phyloP scores from a whole-genome alignment of 305 asterid genomes.

The Rubia tinctorum region DNA sequence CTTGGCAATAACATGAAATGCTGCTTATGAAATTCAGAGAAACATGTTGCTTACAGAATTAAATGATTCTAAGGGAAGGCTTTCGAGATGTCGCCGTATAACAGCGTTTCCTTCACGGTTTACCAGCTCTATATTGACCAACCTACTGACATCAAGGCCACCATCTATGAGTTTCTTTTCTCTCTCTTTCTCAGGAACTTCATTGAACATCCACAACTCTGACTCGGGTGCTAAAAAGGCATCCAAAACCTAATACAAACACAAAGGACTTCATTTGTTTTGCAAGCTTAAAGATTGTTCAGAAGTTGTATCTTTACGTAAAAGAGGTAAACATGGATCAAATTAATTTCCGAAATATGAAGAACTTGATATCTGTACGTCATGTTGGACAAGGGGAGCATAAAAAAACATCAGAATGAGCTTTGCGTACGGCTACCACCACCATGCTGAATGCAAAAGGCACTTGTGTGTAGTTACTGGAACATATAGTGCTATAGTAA shows the following conservation, averaged over 20 bases:
- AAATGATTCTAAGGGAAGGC: slow-evolving; percentile 89
- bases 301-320: not conserved
- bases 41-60: slow-evolving; percentile 60
- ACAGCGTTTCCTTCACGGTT: slow-evolving; percentile 95
- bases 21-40: slow-evolving; percentile 10
- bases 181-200: slow-evolving; percentile 70
- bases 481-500: slow-evolving; percentile 38
- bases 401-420: slow-evolving; percentile 29
- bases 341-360: not conserved
- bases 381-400: slow-evolving; percentile 6
- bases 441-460: slow-evolving; percentile 29
- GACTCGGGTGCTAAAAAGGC: slow-evolving; percentile 83
- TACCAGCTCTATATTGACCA: slow-evolving; percentile 62
- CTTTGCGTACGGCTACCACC: slow-evolving; percentile 24
- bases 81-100: slow-evolving; percentile 84
- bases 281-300: not conserved
- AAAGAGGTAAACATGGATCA: not conserved
- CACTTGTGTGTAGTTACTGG: slow-evolving; percentile 31
- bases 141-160: slow-evolving; percentile 68
- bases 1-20: slow-evolving; percentile 10
- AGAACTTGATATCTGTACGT: slow-evolving; percentile 5
- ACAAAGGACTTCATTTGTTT: not conserved
- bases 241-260: slow-evolving; percentile 65
- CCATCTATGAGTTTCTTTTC: slow-evolving; percentile 76
- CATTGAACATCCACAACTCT: slow-evolving; percentile 96